Evolutionary conservation across 208 protist genomes (phyloP), one percentile per base, ranked within the genome.

Genomic region (Acanthamoeba triangularis): DNA sequence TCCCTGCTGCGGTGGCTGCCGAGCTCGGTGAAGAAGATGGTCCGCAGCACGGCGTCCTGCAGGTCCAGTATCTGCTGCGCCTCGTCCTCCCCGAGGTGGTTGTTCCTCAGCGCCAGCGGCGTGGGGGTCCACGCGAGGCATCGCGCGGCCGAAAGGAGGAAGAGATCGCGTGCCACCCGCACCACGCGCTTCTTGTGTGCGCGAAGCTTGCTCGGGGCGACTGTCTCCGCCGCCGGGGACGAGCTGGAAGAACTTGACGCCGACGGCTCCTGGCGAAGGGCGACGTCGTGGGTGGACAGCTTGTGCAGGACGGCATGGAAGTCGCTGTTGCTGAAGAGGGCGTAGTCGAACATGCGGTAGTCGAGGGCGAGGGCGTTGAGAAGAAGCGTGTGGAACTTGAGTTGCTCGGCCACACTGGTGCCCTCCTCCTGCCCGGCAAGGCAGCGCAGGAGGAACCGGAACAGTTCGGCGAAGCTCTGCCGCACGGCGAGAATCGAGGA

Each of bases 351-450:
- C 74, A 84, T 84, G 23, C 41, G 74, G 44, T 84, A 84, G 74
- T 84, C 20, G 74, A 84, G 74, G 37, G 74, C 74, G 10, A 84
- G 44, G 18, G 74, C 35, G 11, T 56, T 84, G 41, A 84, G 35
- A 14, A 85, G 41, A 28, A 88, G 80, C 30, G 80, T 63, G n/a
- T 65, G 80, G 33, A 44, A 88, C 23, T 88, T 88, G n/a, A 88
- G 80, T 28, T 44, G 74, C 41, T 44, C 41, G 33, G 80, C 18
- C 13, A 52, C 41, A 4, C 33, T 25, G 10, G 7, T 13, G 28
- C n/a, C 16, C 8, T 16, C 23, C 44, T 37, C 35, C 10, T 59
- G 20, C 8, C 41, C 80, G 11, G 49, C 23, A 3, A 88, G 23
- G 47, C 80, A 23, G 28, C 80, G 80, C 5, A 88, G n/a, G 25